phyloP scores from a whole-genome alignment of 2,329 filamentous ascomycete genomes.

The Lecanicillium sp. region DNA sequence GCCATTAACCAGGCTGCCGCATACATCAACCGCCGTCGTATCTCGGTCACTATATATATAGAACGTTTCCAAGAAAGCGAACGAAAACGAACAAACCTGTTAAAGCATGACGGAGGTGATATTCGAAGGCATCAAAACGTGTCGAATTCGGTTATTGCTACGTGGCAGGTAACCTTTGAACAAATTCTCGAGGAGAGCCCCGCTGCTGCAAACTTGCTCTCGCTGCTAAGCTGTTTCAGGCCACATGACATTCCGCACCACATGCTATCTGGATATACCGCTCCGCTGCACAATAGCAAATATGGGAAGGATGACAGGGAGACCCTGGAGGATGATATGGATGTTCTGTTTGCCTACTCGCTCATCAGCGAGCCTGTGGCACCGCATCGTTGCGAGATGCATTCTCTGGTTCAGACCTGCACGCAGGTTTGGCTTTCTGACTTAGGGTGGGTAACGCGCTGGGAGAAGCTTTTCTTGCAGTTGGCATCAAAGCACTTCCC shows the following conservation, averaged over 20 bases:
- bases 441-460: slow-evolving; percentile 3
- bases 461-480: slow-evolving; percentile 9
- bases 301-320: background rate
- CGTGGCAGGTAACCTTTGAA: slow-evolving; percentile 21
- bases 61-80: slow-evolving; percentile 18
- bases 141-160: slow-evolving; percentile 18
- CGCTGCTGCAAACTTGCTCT: slow-evolving; percentile 31
- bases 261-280: slow-evolving; percentile 7
- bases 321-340: slow-evolving; percentile 10
- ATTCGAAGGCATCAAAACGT: slow-evolving; percentile 7
- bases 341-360: slow-evolving; percentile 13
- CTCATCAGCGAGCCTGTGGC: too few relatives aligned
- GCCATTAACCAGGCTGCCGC: slow-evolving; percentile 18
- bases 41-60: slow-evolving; percentile 21
- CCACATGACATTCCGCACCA: slow-evolving; percentile 28
- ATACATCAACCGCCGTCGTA: slow-evolving; percentile 17
- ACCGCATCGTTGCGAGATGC: slow-evolving; percentile 12
- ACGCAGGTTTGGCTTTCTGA: slow-evolving; percentile 12
- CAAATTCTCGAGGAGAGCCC: slow-evolving; percentile 22
- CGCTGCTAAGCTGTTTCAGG: slow-evolving; percentile 39
- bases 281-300: background rate
- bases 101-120: slow-evolving; percentile 10
- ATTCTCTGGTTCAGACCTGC: slow-evolving; percentile 15
- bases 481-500: slow-evolving; percentile 9
- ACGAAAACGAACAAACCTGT: slow-evolving; percentile 14